These are phyloP conservation scores for Aureobasidium sp. DNA, from an alignment of 2,329 filamentous ascomycete species.

Conservation along the genomic window DNA sequence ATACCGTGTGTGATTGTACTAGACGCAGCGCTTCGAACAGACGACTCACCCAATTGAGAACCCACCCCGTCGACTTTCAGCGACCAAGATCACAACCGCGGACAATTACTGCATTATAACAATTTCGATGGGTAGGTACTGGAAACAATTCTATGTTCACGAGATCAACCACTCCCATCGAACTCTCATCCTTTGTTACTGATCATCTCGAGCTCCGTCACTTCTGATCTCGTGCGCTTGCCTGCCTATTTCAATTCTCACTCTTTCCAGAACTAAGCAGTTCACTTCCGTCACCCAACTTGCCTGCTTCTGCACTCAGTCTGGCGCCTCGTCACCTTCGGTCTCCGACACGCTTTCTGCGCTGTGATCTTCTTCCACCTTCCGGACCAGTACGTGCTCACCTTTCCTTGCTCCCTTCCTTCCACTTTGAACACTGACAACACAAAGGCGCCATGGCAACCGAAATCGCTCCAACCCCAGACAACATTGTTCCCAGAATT, in stretches of 20 bases:
- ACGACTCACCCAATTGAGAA: not conserved
- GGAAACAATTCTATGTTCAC: too few species aligned
- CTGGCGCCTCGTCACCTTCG: not conserved
- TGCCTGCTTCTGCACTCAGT: not conserved
- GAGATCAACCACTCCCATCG: not conserved
- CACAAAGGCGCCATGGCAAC: not conserved
- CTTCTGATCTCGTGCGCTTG: not conserved
- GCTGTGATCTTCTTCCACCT: not conserved
- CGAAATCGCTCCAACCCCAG: not conserved
- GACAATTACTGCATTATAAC: not conserved
- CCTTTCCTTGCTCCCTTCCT: not conserved
- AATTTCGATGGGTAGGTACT: not conserved
- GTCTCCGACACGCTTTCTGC: not conserved
- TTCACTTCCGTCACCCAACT: not conserved
- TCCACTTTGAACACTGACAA: not conserved
- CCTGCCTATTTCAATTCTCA: not conserved
- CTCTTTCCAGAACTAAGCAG: not conserved
- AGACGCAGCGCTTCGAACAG: not conserved
- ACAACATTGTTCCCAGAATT: not conserved
- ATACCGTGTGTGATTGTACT: not conserved
- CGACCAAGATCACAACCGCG: not conserved
- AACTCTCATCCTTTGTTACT: not conserved
- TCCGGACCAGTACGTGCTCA: not conserved
- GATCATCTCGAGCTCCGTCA: not conserved
- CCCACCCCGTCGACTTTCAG: not conserved